Percentiles rank a stretch among this genome's conserved stretches.
These are phyloP conservation scores for Linum tenue DNA, from an alignment of 345 rosid genomes.

Conservation along the genomic window DNA sequence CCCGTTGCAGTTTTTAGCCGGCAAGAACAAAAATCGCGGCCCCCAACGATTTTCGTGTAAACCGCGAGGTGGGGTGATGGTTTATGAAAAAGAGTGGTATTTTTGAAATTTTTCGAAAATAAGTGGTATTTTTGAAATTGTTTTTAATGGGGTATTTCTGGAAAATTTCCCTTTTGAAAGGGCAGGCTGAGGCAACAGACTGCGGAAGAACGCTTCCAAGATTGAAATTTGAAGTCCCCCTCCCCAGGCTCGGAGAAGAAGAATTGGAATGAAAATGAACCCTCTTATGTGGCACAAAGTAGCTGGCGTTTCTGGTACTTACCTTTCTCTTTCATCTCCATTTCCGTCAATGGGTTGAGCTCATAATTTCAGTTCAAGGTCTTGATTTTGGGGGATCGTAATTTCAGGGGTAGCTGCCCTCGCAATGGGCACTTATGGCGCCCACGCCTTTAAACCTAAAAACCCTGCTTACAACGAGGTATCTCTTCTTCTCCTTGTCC, in stretches of 20 bases:
- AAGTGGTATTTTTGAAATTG: too few species aligned
- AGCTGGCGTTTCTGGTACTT: constrained; percentile 70
- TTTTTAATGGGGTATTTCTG: too few species aligned
- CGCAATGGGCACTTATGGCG: constrained; percentile 86
- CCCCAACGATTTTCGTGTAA: too few species aligned
- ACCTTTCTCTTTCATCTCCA: neutral
- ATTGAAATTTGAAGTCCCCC: too few species aligned
- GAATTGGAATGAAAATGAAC: constrained; percentile 34
- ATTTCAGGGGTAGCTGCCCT: constrained; percentile 71
- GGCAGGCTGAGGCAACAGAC: too few species aligned
- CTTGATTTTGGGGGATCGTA: constrained; percentile 3
- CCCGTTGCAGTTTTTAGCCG: too few species aligned
- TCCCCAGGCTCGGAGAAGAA: neutral
- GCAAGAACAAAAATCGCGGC: too few species aligned
- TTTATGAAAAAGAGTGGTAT: too few species aligned
- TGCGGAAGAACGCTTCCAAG: too few species aligned
- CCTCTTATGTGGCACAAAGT: constrained; percentile 76
- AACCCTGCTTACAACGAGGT: constrained; percentile 78
- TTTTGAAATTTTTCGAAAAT: too few species aligned
- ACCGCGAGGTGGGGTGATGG: too few species aligned
- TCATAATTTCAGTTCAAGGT: neutral
- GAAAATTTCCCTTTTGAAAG: too few species aligned
- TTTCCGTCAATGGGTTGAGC: neutral
- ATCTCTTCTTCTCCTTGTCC: neutral
- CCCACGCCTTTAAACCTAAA: constrained; percentile 71